A percentile compares a stretch with the other conserved stretches of the same genome.
Evolutionary conservation across 495 filamentous ascomycete species (phyloP).

Genomic region (Penicillium maclennaniae): DNA sequence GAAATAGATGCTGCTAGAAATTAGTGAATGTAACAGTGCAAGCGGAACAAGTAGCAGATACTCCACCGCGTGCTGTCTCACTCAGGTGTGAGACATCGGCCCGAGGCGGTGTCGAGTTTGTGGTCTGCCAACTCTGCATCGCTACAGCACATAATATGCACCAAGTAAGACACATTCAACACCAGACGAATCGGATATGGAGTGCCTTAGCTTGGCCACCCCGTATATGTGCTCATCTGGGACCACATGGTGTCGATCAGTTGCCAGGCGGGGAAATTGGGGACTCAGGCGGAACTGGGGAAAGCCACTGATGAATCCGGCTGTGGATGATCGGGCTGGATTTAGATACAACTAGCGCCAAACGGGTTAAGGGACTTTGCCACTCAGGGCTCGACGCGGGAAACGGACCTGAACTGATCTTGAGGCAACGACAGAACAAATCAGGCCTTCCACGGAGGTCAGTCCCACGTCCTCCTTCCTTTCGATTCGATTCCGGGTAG

Average conservation of each 20-base stretch:
- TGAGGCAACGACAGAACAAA: background rate
- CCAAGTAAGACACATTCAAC: background rate
- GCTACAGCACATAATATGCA: background rate
- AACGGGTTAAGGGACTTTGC: background rate
- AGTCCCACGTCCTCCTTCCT: background rate
- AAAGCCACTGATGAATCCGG: background rate
- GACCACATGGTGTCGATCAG: background rate
- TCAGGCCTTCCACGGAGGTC: background rate
- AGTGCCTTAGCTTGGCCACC: background rate
- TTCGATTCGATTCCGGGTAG: background rate
- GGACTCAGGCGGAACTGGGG: background rate
- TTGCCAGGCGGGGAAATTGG: background rate
- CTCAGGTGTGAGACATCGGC: conserved; percentile 11
- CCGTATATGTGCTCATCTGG: background rate
- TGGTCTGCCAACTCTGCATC: background rate
- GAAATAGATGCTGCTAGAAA: conserved; percentile 7
- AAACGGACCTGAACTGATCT: background rate
- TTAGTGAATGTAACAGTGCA: conserved; percentile 15
- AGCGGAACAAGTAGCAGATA: background rate
- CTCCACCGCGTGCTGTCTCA: conserved; percentile 7
- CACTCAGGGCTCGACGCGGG: background rate
- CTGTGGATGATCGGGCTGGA: background rate
- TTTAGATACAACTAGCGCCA: background rate
- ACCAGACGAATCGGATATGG: background rate
- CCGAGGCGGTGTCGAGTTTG: background rate